Base-by-base conservation (phyloP, 805 yeast genomes). In the Nakazawaea wickerhamii region DNA sequence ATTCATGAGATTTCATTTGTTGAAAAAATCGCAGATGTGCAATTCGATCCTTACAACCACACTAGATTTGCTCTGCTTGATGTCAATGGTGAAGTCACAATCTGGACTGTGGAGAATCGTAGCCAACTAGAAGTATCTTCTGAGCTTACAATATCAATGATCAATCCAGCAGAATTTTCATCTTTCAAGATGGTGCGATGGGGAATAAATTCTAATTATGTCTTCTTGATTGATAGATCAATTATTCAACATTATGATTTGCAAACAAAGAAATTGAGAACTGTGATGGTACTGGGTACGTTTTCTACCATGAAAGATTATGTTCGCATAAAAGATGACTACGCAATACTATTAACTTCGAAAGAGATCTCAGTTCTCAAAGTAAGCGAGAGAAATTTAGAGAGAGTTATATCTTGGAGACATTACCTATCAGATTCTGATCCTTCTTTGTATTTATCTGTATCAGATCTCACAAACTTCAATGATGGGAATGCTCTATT, bases 401-500 rank as follows among this genome's bases (percentile, higher is more conserved):
- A 60, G 23, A 67, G 84, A 44, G 46, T 75, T 2, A 52, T 87
- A 1, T 73, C 90, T 0, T 84, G 95, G 90, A 82, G 80, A 47
- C 96, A 88, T 58, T 74, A 63, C 46, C 58, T 84, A 18, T 70
- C 71, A 33, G 67, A 72, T 6, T 48, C 56, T 1, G 95, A 86
- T 50, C 70, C 73, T 1, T 69, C 86, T 0, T 50, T 80, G 42
- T 61, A 56, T 40, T 43, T 83, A 41, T 48, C 56, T 2, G 54
- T 70, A 2, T 55, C 60, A 33, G 43, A n/a, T 34, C 25, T 39
- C 37, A 38, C 19, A 18, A 38, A 9, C 25, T 21, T 36, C 11
- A 31, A 31, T 30, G 30, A 15, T 6, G 31, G 32, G 48, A 4
- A 11, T 21, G 3, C 41, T 38, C 10, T 51, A 46, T 23, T 28